Evolutionary conservation across 1,139 yeast species (phyloP).

Genomic region (Sugiyamaella novakii): DNA sequence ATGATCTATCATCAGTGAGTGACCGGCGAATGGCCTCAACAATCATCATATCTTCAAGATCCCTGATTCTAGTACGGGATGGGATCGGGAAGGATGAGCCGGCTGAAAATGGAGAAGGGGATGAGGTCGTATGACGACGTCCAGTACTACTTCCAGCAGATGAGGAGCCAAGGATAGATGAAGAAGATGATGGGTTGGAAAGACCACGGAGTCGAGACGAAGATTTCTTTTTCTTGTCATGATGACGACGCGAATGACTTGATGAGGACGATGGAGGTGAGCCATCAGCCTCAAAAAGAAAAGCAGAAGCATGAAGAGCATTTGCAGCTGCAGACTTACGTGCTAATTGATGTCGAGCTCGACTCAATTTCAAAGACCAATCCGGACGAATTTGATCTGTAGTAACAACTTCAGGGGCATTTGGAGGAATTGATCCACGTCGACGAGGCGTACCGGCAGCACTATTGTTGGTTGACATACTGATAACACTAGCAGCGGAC

Average conservation of each 20-base stretch:
- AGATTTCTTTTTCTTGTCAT: constrained; percentile 21
- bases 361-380: constrained; percentile 75
- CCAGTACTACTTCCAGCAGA: constrained; percentile 14
- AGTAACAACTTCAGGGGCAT: constrained; percentile 52
- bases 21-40: constrained; percentile 74
- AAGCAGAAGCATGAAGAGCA: constrained; percentile 84
- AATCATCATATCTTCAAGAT: constrained; percentile 75
- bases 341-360: constrained; percentile 77
- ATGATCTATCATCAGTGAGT: constrained; percentile 18
- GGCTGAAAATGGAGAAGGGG: background rate
- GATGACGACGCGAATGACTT: constrained; percentile 25
- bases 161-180: constrained; percentile 13
- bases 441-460: constrained; percentile 23
- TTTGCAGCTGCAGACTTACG: constrained; percentile 91
- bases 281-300: constrained; percentile 45
- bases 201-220: constrained; percentile 26
- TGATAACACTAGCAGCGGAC: constrained; percentile 20
- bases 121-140: constrained; percentile 8
- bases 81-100: constrained; percentile 7
- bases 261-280: constrained; percentile 12
- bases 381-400: constrained; percentile 87
- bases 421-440: constrained; percentile 35
- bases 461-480: constrained; percentile 12
- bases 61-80: constrained; percentile 29
- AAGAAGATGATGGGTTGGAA: constrained; percentile 19